Percentiles rank a stretch among this genome's conserved stretches.
phyloP scores from a whole-genome alignment of 2,329 filamentous ascomycete genomes.

The Sporothrix curviconia region DNA sequence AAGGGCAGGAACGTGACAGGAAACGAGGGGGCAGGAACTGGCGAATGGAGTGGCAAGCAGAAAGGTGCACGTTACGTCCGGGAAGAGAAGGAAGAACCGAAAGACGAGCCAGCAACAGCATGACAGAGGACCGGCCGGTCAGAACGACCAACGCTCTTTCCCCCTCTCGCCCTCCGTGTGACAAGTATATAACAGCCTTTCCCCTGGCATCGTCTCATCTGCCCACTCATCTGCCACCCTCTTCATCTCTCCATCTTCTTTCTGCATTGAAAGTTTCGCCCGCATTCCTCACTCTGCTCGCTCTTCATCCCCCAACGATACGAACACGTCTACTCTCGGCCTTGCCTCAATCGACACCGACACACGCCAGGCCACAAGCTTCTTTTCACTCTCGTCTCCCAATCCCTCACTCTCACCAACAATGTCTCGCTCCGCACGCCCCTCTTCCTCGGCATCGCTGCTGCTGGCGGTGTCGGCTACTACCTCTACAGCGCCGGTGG shows the following conservation, averaged over 20 bases:
- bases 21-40: slow-evolving; percentile 1
- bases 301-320: neutral
- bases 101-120: no score
- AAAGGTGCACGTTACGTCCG: slow-evolving; percentile 9
- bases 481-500: slow-evolving; percentile 88
- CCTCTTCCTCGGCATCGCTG: slow-evolving; percentile 52
- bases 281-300: no score
- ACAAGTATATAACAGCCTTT: slow-evolving; percentile 3
- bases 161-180: neutral
- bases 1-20: neutral
- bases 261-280: neutral
- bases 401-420: slow-evolving; percentile 17
- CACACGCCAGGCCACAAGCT: neutral
- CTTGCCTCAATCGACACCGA: neutral
- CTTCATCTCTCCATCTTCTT: no score
- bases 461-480: slow-evolving; percentile 68
- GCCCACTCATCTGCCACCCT: neutral
- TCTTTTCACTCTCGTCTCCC: neutral
- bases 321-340: neutral
- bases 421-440: slow-evolving; percentile 45
- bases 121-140: no score
- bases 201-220: slow-evolving; percentile 2
- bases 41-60: slow-evolving; percentile 7
- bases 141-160: neutral
- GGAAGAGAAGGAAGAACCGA: no score